phyloP scores from a whole-genome alignment of 129 eudicot species.

The Chrysanthemum lavandulifolium region DNA sequence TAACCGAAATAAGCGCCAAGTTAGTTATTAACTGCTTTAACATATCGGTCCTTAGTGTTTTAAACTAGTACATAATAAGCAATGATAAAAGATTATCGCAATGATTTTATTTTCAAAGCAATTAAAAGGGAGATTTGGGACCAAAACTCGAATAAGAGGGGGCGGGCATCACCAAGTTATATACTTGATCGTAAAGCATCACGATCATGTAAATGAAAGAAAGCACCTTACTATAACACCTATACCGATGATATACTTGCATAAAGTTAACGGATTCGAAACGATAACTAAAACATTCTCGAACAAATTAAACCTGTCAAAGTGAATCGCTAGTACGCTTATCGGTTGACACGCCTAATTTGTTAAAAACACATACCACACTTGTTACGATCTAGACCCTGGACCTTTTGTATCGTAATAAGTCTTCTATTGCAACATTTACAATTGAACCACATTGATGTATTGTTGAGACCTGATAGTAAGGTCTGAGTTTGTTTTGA shows the following conservation, averaged over 20 bases:
- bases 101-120: background rate
- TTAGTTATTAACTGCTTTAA: no score
- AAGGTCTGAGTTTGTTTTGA: no score
- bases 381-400: background rate
- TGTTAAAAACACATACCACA: background rate
- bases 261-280: background rate
- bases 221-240: background rate
- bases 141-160: background rate
- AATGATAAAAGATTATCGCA: no score
- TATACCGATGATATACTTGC: background rate
- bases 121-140: background rate
- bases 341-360: background rate
- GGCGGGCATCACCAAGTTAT: background rate
- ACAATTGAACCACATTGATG: no score
- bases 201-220: background rate
- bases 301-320: background rate
- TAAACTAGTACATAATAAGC: no score
- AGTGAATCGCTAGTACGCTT: background rate
- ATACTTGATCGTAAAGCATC: background rate
- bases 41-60: no score
- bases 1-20: no score
- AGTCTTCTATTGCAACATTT: no score
- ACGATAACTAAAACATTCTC: background rate
- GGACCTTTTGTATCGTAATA: background rate
- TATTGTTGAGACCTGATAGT: no score